phyloP scores from a whole-genome alignment of 2,329 filamentous ascomycete genomes.

The Neonectria coccinea region DNA sequence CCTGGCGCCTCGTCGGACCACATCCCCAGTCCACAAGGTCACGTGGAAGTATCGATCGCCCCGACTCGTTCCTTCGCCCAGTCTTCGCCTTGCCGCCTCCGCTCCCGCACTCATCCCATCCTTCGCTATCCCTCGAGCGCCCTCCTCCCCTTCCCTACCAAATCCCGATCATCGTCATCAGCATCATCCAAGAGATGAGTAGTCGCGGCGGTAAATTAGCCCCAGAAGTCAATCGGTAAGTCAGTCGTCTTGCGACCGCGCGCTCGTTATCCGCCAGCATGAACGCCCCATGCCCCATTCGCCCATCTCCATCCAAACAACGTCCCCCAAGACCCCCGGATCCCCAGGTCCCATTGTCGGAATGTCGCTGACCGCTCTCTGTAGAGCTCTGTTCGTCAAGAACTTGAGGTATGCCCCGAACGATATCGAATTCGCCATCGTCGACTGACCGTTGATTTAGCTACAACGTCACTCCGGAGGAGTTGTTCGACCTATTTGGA shows the following conservation, averaged over 20 bases:
- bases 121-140: slow-evolving; percentile 43
- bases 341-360: slow-evolving; percentile 21
- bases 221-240: slow-evolving; percentile 97
- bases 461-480: slow-evolving; percentile 98
- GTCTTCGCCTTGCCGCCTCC: slow-evolving; percentile 47
- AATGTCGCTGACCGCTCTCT: slow-evolving; percentile 48
- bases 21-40: slow-evolving; percentile 31
- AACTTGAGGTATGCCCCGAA: slow-evolving; percentile 83
- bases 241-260: slow-evolving; percentile 41
- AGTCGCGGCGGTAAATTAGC: slow-evolving; percentile 97
- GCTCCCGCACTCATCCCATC: slow-evolving; percentile 46
- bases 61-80: slow-evolving; percentile 44
- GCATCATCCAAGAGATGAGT: slow-evolving; percentile 83
- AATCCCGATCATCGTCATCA: slow-evolving; percentile 48
- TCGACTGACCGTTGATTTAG: slow-evolving; percentile 70
- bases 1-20: slow-evolving; percentile 36
- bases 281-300: slow-evolving; percentile 26
- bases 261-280: slow-evolving; percentile 27
- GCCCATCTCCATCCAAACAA: slow-evolving; percentile 23
- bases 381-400: slow-evolving; percentile 99
- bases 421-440: slow-evolving; percentile 27
- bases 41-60: slow-evolving; percentile 43
- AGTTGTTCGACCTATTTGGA: slow-evolving; percentile 98
- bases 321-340: slow-evolving; percentile 27
- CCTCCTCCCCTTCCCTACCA: slow-evolving; percentile 45